These are phyloP conservation scores for Auriscalpium orientale DNA, from an alignment of 768 basidiomycete species.

Conservation along the genomic window DNA sequence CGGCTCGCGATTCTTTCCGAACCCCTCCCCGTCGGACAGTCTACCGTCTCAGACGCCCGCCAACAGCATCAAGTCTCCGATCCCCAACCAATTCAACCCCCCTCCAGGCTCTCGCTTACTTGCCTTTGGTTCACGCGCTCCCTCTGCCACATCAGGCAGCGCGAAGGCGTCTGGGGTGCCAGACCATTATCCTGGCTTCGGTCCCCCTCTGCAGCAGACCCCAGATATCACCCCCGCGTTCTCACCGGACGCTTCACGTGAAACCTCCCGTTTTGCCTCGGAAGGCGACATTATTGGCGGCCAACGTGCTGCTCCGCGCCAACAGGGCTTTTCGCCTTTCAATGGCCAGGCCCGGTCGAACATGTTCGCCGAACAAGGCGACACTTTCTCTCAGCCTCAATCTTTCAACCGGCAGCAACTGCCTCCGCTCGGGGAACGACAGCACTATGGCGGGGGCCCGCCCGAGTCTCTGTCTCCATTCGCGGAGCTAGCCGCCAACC, in stretches of 20 bases:
- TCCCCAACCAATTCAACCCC: slow-evolving; percentile 29
- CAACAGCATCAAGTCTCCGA: slow-evolving; percentile 16
- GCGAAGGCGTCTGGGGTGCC: slow-evolving; percentile 1
- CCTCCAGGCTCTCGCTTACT: slow-evolving; percentile 37
- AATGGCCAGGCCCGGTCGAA: not conserved
- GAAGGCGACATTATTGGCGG: slow-evolving; percentile 1
- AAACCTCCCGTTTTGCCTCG: not conserved
- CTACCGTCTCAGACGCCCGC: slow-evolving; percentile 5
- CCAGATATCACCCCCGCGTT: not conserved
- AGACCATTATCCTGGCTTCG: slow-evolving; percentile 12
- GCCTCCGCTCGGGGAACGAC: not conserved
- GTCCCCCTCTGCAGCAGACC: slow-evolving; percentile 3
- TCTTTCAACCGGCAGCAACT: not conserved
- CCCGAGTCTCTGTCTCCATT: not conserved
- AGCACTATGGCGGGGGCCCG: not conserved
- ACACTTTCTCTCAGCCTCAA: not conserved
- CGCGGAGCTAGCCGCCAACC: slow-evolving; percentile 5
- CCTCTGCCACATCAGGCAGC: slow-evolving; percentile 12
- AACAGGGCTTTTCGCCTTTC: not conserved
- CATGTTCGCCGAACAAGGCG: slow-evolving; percentile 1
- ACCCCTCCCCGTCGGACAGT: slow-evolving; percentile 15
- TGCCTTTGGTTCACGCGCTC: slow-evolving; percentile 28
- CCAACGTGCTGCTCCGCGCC: not conserved
- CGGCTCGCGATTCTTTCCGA: slow-evolving; percentile 31
- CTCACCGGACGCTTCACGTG: not conserved